These are phyloP conservation scores for Carnegiea gigantea DNA, from an alignment of 179 eudicot genomes.

Conservation along the genomic window DNA sequence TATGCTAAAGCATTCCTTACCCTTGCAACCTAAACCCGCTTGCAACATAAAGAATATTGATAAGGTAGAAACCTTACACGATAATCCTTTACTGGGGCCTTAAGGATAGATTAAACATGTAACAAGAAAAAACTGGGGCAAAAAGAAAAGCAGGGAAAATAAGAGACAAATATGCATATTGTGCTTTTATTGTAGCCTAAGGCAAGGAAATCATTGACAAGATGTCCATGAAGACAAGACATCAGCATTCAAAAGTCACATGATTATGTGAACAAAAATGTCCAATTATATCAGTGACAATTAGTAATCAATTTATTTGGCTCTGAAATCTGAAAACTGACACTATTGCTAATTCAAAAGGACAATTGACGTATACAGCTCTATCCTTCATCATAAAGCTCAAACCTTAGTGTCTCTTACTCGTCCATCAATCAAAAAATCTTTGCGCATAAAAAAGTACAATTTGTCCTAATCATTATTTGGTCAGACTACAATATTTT, in stretches of 20 bases:
- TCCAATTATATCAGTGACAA: too few species aligned
- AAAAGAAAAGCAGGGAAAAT: not conserved
- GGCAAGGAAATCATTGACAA: not conserved
- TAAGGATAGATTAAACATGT: not conserved
- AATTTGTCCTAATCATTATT: not conserved
- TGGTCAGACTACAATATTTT: not conserved
- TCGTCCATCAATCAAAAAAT: not conserved
- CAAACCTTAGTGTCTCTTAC: too few species aligned
- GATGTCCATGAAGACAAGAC: too few species aligned
- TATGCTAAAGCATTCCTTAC: conserved; percentile 94
- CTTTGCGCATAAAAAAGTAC: too few species aligned
- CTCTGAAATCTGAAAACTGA: too few species aligned
- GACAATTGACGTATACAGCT: too few species aligned
- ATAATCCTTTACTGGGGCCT: conserved; percentile 3
- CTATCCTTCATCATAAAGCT: too few species aligned
- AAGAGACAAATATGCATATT: not conserved
- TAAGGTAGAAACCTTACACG: conserved; percentile 14
- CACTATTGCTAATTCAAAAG: too few species aligned
- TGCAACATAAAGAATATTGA: conserved; percentile 25
- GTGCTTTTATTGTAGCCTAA: not conserved
- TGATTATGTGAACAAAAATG: too few species aligned
- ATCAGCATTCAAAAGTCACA: too few species aligned
- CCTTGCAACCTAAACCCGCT: conserved; percentile 80
- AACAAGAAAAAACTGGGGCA: not conserved
- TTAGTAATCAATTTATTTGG: too few species aligned